Conservation (phyloP, 1,284 basidiomycete genomes). For the Tylopilus sp. region DNA sequence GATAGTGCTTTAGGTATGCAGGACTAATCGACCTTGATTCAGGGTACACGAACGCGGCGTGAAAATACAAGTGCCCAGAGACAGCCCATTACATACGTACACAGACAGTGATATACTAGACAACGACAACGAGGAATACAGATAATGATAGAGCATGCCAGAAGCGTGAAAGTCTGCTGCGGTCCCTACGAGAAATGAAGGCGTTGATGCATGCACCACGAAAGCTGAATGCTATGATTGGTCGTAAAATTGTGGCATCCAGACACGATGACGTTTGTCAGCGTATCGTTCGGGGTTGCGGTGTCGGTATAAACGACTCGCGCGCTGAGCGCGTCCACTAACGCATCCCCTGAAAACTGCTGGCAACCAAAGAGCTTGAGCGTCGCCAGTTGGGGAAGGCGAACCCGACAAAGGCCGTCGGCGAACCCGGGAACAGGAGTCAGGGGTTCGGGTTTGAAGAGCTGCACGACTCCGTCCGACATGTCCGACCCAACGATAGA, state of each 20-base stretch:
- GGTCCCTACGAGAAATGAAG: slow-evolving; percentile 26
- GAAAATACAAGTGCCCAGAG: background rate
- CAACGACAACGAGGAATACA: background rate
- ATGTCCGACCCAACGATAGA: slow-evolving; percentile 73
- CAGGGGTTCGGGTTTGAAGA: slow-evolving; percentile 44
- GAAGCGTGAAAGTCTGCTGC: background rate
- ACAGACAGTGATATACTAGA: background rate
- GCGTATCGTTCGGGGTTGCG: slow-evolving; percentile 28
- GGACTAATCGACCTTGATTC: background rate
- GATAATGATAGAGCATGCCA: slow-evolving; percentile 14
- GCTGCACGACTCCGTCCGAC: slow-evolving; percentile 62
- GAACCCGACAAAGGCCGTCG: slow-evolving; percentile 29
- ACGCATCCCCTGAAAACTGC: slow-evolving; percentile 52
- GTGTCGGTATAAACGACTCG: slow-evolving; percentile 50
- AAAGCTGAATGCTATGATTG: slow-evolving; percentile 24
- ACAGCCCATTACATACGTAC: background rate
- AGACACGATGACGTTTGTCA: slow-evolving; percentile 25
- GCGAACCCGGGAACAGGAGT: slow-evolving; percentile 3
- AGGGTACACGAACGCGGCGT: background rate
- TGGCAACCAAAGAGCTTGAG: slow-evolving; percentile 61
- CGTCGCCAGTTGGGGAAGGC: slow-evolving; percentile 50
- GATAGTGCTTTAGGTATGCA: too few species aligned
- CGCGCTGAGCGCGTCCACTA: slow-evolving; percentile 49
- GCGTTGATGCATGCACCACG: slow-evolving; percentile 26
- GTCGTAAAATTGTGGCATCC: slow-evolving; percentile 25